Base-by-base conservation (phyloP, 371 early-diverging fungal species). In the Rhizopus sp. region DNA sequence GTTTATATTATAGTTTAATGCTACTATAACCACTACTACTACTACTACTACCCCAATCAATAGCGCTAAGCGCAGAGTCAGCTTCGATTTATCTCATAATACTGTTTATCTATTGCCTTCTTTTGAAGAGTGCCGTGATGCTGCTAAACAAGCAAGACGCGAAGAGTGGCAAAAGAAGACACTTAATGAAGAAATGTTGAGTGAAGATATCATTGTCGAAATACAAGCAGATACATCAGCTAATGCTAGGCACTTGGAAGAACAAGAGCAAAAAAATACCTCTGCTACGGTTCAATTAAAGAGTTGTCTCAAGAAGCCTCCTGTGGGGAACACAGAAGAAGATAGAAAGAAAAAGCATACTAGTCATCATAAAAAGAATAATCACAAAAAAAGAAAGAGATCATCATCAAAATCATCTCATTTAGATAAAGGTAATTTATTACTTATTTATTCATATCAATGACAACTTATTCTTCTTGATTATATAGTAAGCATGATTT, bases 1-100 rank as follows among this genome's bases (percentile, higher is more conserved):
- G 23, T 2, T 23, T 23, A 23, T 23, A 23, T 23, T 23, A 23
- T 23, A 23, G 23, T 23, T 23, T 23, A 23, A 23, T 23, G 23
- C 23, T 2, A 23, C 23, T 23, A 23, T 23, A 23, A 23, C 23
- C 23, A 23, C 23, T 23, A 23, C 23, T 39, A 8, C 23, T 23
- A 23, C 23, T 39, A 8, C 23, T 23, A 23, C 23, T 23, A 23
- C 23, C 23, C 23, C 23, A 1, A 23, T 23, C 23, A 23, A 23
- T 23, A 23, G 2, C 23, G 23, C 29, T 31, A 31, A 10, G 41
- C 73, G 78, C 34, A 55, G 78, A 57, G 78, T 78, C 10, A 75
- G 75, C 42, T 78, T 78, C 45, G 78, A 78, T 33, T 57, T 78
- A 55, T 61, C 61, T 13, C 78, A 78, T 53, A 78, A 75, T 50